These are phyloP conservation scores for Nothophytophthora sp. DNA, from an alignment of 352 stramenopile genomes.

Conservation along the genomic window DNA sequence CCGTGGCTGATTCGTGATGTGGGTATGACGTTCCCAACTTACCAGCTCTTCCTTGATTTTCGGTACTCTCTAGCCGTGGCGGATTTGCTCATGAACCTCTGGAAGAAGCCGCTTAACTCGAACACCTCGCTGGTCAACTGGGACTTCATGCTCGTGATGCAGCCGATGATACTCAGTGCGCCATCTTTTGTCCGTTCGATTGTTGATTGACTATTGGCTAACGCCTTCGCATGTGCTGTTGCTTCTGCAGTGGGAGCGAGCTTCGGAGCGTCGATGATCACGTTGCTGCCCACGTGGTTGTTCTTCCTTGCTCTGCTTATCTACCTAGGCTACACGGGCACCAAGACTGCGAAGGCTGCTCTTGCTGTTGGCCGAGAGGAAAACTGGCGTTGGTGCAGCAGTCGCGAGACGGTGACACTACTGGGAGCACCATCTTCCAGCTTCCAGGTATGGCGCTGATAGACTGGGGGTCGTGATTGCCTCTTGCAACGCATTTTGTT, in stretches of 20 bases:
- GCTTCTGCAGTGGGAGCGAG: constrained; percentile 29
- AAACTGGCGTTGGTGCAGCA: constrained; percentile 38
- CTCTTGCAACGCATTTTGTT: neutral
- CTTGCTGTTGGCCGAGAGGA: constrained; percentile 83
- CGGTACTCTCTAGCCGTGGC: constrained; percentile 20
- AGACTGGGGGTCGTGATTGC: neutral
- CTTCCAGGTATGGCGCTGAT: constrained; percentile 20
- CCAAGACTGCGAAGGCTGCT: constrained; percentile 76
- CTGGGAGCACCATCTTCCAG: constrained; percentile 28
- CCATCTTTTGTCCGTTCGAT: neutral
- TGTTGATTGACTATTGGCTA: constrained; percentile 1
- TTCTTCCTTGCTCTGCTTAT: constrained; percentile 82
- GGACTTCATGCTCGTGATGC: constrained; percentile 94
- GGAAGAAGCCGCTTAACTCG: constrained; percentile 32
- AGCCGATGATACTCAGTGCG: constrained; percentile 76
- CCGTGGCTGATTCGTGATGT: no score
- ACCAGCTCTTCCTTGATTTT: no score
- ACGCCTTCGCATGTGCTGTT: constrained; percentile 1
- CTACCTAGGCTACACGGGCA: constrained; percentile 79
- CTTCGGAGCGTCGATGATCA: constrained; percentile 87
- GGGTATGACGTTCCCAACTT: no score
- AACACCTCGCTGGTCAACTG: constrained; percentile 90
- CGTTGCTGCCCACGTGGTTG: constrained; percentile 81
- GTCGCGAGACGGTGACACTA: constrained; percentile 25
- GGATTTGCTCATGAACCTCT: constrained; percentile 33